phyloP scores from a whole-genome alignment of 306 rosid species.

The Lupinus albus region DNA sequence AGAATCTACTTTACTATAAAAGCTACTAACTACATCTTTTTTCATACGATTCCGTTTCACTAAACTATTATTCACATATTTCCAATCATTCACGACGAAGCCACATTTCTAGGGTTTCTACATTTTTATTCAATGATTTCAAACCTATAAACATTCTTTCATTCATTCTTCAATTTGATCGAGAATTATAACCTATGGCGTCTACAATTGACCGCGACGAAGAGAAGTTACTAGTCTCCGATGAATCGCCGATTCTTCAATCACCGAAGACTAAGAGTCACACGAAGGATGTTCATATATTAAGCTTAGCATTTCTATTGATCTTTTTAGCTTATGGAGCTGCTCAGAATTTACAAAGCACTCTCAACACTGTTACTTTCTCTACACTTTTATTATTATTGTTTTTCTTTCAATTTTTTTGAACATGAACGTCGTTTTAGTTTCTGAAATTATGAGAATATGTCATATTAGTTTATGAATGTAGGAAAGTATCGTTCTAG shows the following conservation, averaged over 20 bases:
- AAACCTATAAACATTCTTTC: not conserved
- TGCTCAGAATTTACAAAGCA: slow-evolving; percentile 85
- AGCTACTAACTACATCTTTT: too few species aligned
- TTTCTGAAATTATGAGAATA: too few species aligned
- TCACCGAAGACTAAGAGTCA: slow-evolving; percentile 38
- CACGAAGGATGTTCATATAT: slow-evolving; percentile 64
- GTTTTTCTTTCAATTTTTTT: too few species aligned
- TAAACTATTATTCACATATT: too few species aligned
- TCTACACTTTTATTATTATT: not conserved
- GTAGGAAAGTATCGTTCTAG: too few species aligned
- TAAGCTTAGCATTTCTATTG: slow-evolving; percentile 71
- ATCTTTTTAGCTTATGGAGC: slow-evolving; percentile 91
- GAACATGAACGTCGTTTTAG: too few species aligned
- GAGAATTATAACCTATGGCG: slow-evolving; percentile 50
- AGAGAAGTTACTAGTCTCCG: slow-evolving; percentile 58
- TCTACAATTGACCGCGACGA: slow-evolving; percentile 48
- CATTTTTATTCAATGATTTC: too few species aligned
- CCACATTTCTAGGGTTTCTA: slow-evolving; percentile 21
- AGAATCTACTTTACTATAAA: too few species aligned
- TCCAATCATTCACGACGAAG: slow-evolving; percentile 29
- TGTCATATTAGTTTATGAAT: too few species aligned
- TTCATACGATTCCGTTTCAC: too few species aligned
- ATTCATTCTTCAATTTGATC: slow-evolving; percentile 2
- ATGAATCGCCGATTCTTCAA: slow-evolving; percentile 24
- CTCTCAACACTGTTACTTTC: slow-evolving; percentile 71